Base-by-base conservation (phyloP, 164 flowering plant species). In the Magnolia changhungtana region DNA sequence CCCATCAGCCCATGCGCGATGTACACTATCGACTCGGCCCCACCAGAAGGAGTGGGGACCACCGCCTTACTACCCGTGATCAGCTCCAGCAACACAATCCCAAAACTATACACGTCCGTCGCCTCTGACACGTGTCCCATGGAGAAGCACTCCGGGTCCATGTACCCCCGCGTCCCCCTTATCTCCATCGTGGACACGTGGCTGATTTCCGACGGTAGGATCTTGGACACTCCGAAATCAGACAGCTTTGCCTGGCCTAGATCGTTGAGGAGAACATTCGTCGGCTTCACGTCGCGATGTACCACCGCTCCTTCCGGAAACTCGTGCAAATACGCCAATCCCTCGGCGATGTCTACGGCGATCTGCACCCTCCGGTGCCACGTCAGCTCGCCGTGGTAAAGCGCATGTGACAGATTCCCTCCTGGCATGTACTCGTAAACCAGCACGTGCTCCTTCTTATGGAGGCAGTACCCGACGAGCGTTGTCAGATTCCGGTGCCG, bases 211-310 rank as follows among this genome's bases (percentile, higher is more conserved):
- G 20, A 74, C 23, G 72, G 80, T 76, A 63, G 82, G 1, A 87
- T 80, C 80, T 81, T 85, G 9, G 88, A 84, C 76, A 85, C 76
- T 45, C 89, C 87, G 61, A 87, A 85, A 55, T 87, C 89, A 20
- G 88, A 85, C 21, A 87, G 83, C 83, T 87, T 85, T 23, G 88
- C 88, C 72, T 72, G 71, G 8, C 80, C 83, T 45, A 77, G 1
- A n/a, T 63, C 76, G 2, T 64, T 78, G 14, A 85, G 75, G 24
- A 87, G 84, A 19, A 85, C 84, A 66, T 87, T 87, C 37, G 84
- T 83, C 7, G 88, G 87, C 86, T 85, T 77, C 16, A 77, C 75
- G 72, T 77, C 79, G 20, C 79, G 49, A 50, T 77, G 79, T 6
- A 77, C 55, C 45, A 77, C 75, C n/a, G 63, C 59, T 20, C 75